These are phyloP conservation scores for Rhytidhysteron rufulum DNA, from an alignment of 2,329 filamentous ascomycete species.

Conservation along the genomic window DNA sequence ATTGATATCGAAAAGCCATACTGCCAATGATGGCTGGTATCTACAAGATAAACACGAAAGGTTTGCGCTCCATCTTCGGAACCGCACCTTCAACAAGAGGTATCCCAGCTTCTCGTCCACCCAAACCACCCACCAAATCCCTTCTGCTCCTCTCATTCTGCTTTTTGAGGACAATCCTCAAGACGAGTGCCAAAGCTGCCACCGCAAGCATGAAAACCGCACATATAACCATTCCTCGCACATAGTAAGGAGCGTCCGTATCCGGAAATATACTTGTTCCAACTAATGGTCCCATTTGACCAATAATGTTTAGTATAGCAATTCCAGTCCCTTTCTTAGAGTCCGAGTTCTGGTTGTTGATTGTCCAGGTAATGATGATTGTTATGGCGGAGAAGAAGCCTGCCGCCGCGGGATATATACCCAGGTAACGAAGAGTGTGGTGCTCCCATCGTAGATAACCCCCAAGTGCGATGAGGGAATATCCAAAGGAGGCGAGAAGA, in stretches of 20 bases:
- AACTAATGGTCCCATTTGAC: slow-evolving; percentile 69
- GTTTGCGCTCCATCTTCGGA: slow-evolving; percentile 10
- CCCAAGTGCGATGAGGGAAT: slow-evolving; percentile 58
- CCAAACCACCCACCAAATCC: not conserved
- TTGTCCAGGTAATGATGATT: slow-evolving; percentile 79
- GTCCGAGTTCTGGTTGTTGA: slow-evolving; percentile 76
- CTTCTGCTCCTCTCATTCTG: slow-evolving; percentile 19
- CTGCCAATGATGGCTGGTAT: too few relatives aligned
- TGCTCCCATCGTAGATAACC: slow-evolving; percentile 38
- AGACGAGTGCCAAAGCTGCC: slow-evolving; percentile 37
- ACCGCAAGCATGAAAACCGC: slow-evolving; percentile 49
- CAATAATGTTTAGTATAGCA: slow-evolving; percentile 75
- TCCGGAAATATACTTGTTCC: slow-evolving; percentile 55
- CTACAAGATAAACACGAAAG: slow-evolving; percentile 29
- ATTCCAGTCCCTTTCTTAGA: slow-evolving; percentile 71
- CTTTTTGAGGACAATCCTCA: slow-evolving; percentile 39
- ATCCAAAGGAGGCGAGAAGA: slow-evolving; percentile 60
- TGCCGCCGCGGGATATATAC: slow-evolving; percentile 71
- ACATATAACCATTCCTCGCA: slow-evolving; percentile 49
- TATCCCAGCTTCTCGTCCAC: slow-evolving; percentile 17
- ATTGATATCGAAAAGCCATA: too few relatives aligned
- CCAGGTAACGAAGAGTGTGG: slow-evolving; percentile 59
- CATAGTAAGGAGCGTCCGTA: slow-evolving; percentile 47
- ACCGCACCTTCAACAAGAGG: slow-evolving; percentile 19
- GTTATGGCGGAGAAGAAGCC: slow-evolving; percentile 87